Evolutionary conservation across 192 early-diverging fungal species (phyloP), one percentile per base, ranked within the genome.

Genomic region (Coemansia sp.): DNA sequence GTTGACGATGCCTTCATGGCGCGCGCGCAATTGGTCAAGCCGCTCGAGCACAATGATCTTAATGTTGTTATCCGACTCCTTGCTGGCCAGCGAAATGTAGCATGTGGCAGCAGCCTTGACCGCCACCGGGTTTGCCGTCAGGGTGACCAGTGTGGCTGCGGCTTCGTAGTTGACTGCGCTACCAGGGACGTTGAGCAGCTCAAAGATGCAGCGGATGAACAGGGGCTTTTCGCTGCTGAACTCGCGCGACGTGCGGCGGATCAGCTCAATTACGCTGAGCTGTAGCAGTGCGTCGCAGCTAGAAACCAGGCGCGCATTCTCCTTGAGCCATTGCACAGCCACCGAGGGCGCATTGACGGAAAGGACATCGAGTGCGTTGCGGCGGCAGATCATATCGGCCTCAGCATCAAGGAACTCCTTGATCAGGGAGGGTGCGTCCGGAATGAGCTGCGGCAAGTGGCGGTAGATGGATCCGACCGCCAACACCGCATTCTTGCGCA

Each of bases 81-180:
- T 94, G 20, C 92, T 81, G 60, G 92, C 91, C 43, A 99, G 87
- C 57, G 95, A 87, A 60, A 98, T 95, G 67, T 96, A 98, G 75
- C 91, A 93, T 20, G 88, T 75, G 0, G 95, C 96, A 10, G 94
- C 95, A 46, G 94, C 94, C 84, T 96, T 96, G 63, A 99, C 88
- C 21, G 95, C 96, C 7, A 91, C 88, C 41, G 94, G 87, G 71
- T 95, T 93, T 30, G 90, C 88, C 14, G 96, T 94, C 43, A 99
- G 84, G 24, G 86, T 85, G 49, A 98, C 91, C 61, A 99, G 78
- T 20, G 97, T 95, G 55, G 90, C 90, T 16, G 98, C 98, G 9
- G 98, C 98, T 76, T 99, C 98, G 76, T 96, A 99, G 71, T 97
- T 94, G 67, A 99, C 98, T 20, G 96, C 90, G 73, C 89, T 89